Conservation (phyloP, 148 eudicot genomes). For the Chenopodium berlandieri region DNA sequence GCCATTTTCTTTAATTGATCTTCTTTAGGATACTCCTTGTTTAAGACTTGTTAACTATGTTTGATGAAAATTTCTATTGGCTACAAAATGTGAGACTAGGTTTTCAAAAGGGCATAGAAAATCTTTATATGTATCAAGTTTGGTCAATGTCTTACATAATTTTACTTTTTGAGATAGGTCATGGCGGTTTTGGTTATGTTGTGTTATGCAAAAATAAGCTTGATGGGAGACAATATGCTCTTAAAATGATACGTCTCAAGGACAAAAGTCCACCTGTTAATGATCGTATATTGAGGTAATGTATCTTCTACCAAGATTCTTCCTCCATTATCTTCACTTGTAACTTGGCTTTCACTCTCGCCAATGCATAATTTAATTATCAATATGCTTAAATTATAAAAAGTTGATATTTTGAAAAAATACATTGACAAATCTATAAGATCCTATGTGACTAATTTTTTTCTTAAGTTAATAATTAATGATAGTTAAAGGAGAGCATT, state of each 20-base stretch:
- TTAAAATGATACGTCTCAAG: slow-evolving; percentile 89
- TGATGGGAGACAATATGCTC: slow-evolving; percentile 95
- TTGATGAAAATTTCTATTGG: not conserved
- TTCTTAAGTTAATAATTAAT: too few relatives aligned
- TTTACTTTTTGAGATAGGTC: slow-evolving; percentile 52
- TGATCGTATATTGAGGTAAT: slow-evolving; percentile 88
- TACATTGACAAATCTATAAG: too few relatives aligned
- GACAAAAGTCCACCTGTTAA: slow-evolving; percentile 73
- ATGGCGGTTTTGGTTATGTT: slow-evolving; percentile 94
- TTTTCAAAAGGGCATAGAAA: not conserved
- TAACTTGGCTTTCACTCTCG: too few relatives aligned
- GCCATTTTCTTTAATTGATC: not conserved
- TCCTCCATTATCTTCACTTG: too few relatives aligned
- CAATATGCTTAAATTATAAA: too few relatives aligned
- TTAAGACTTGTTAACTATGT: not conserved
- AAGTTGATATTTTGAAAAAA: too few relatives aligned
- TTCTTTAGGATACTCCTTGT: not conserved
- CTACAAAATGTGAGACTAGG: not conserved
- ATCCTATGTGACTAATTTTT: too few relatives aligned
- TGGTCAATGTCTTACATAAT: slow-evolving; percentile 13
- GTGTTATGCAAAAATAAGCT: slow-evolving; percentile 92
- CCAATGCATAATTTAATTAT: too few relatives aligned
- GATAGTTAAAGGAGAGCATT: too few relatives aligned
- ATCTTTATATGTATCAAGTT: not conserved
- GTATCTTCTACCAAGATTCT: slow-evolving; percentile 3